These are phyloP conservation scores for Fusarium hostae DNA, from an alignment of 2,329 filamentous ascomycete genomes.

Conservation along the genomic window DNA sequence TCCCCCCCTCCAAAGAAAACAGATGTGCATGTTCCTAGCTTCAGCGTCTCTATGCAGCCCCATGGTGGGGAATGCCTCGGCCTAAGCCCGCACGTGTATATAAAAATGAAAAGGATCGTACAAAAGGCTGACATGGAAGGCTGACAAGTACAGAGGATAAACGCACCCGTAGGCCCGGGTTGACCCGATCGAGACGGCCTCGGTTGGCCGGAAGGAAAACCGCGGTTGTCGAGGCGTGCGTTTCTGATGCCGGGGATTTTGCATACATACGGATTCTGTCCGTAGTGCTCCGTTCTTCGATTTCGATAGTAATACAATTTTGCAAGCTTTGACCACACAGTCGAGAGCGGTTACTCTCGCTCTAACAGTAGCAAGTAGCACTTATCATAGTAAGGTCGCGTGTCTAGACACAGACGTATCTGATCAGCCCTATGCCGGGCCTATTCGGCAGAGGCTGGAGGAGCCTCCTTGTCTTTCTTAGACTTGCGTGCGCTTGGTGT, in stretches of 20 bases:
- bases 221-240: slow-evolving; percentile 23
- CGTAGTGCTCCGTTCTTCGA: slow-evolving; percentile 13
- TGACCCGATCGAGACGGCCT: slow-evolving; percentile 38
- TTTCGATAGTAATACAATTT: slow-evolving; percentile 30
- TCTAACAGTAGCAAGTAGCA: neutral
- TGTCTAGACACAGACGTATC: neutral
- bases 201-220: slow-evolving; percentile 42
- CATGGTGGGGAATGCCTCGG: slow-evolving; percentile 34
- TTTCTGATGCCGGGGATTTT: slow-evolving; percentile 17
- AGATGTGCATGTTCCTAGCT: neutral
- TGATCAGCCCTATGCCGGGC: neutral
- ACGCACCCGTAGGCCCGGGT: slow-evolving; percentile 35
- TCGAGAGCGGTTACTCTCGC: slow-evolving; percentile 14
- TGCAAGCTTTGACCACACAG: neutral
- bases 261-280: slow-evolving; percentile 25
- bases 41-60: neutral
- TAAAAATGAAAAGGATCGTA: slow-evolving; percentile 12
- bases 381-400: neutral
- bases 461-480: slow-evolving; percentile 49
- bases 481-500: slow-evolving; percentile 50
- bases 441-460: slow-evolving; percentile 48
- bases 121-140: neutral
- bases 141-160: neutral
- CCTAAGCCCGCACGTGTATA: slow-evolving; percentile 29
- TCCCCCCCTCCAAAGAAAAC: slow-evolving; percentile 6